Base-by-base conservation (phyloP, 2,329 filamentous ascomycete genomes). In the Cytospora schulzeri region DNA sequence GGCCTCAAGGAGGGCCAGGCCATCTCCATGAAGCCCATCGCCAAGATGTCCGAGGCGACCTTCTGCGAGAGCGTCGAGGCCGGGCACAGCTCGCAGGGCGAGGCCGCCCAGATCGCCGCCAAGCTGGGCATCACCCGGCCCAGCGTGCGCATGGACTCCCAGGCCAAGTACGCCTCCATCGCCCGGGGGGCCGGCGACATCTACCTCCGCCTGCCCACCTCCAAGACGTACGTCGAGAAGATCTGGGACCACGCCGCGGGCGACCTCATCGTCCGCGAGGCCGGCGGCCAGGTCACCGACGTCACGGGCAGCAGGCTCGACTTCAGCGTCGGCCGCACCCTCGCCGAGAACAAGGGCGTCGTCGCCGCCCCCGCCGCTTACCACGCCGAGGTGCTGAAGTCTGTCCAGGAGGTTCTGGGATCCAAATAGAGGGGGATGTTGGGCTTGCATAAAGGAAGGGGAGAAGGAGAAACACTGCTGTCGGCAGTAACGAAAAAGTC, bases 231-330 rank as follows among this genome's bases (percentile, higher is more conserved):
- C 80, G 88, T 96, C 76, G 95, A 99, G 84, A 99, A 99, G 86
- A 99, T 99, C 70, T 99, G 95, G 95, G 95, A 99, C 75, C 95
- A 99, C 76, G 95, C 95, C 22, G 95, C 94, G 15, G 95, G 95
- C 50, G 93, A 97, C 72, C 80, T 99, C 65, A 93, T 99, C 70
- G 95, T 98, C 50, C 85, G 93, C 64, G 96, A 99, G 79, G 93
- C 95, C 3, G 95, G 95, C 59, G 96, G 95, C 57, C 83, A 91
- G 73, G 94, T 99, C 61, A 96, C 93, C 1, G 96, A 99, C 77
- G 90, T 93, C 50, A 84, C 90, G 67, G 95, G 96, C 71, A 91
- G 91, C 74, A 84, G 87, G 66, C 82, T 99, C 65, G 90, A 99
- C 77, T 99, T 99, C 77, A 87, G 88, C 72, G 85, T 88, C 63